Conservation (phyloP, 192 early-diverging fungal species). For the Allomyces macrogynus region DNA sequence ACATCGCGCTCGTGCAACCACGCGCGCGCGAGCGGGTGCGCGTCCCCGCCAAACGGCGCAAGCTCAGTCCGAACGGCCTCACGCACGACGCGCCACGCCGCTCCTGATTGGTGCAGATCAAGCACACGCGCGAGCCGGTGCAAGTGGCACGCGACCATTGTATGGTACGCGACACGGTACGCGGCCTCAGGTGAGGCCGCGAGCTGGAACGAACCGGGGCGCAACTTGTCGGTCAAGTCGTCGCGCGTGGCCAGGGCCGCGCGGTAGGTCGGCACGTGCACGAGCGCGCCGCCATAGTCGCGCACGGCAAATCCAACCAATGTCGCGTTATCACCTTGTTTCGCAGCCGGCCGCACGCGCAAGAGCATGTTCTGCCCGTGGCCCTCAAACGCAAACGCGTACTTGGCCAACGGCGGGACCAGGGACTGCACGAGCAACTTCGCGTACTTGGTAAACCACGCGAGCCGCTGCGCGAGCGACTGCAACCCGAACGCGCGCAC, state of each 20-base stretch:
- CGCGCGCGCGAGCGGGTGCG: slow-evolving; percentile 18
- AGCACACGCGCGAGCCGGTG: slow-evolving; percentile 38
- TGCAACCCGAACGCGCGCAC: slow-evolving; percentile 23
- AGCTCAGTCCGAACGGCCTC: slow-evolving; percentile 9
- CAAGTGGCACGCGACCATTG: slow-evolving; percentile 33
- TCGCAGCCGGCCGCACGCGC: slow-evolving; percentile 18
- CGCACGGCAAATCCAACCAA: slow-evolving; percentile 38
- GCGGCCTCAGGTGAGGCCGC: slow-evolving; percentile 15
- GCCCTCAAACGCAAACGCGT: slow-evolving; percentile 45
- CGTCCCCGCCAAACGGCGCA: slow-evolving; percentile 16
- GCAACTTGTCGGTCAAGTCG: slow-evolving; percentile 3
- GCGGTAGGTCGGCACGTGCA: slow-evolving; percentile 22
- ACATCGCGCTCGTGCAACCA: slow-evolving; percentile 22
- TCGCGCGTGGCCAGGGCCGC: slow-evolving; percentile 1
- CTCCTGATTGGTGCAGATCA: slow-evolving; percentile 33
- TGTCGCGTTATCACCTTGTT: slow-evolving; percentile 10
- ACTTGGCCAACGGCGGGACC: slow-evolving; percentile 30
- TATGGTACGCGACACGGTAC: slow-evolving; percentile 38
- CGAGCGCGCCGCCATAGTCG: slow-evolving; percentile 47
- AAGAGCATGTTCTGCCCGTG: slow-evolving; percentile 42
- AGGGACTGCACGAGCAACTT: slow-evolving; percentile 29
- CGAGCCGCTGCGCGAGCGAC: slow-evolving; percentile 16
- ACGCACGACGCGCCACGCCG: slow-evolving; percentile 37
- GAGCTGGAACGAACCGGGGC: too few species aligned
- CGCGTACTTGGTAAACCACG: slow-evolving; percentile 25